Evolutionary conservation across 2,329 filamentous ascomycete species (phyloP), one percentile per base, ranked within the genome.

Genomic region (Pseudogymnoascus sp.): DNA sequence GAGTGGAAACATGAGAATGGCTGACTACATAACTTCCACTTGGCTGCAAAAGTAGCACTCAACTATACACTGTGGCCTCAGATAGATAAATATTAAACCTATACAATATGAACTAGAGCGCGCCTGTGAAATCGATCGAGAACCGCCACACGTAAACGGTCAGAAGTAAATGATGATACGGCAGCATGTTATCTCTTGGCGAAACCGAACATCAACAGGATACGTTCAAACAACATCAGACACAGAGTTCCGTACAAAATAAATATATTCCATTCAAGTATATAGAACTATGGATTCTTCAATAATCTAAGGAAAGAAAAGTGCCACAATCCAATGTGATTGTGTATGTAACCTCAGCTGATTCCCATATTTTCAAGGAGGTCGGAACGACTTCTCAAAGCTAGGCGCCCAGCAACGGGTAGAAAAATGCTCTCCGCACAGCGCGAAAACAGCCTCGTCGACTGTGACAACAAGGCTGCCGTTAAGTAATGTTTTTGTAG

Each of bases 331-430:
- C n/a, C 49, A 35, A 55, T 22, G 49, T 22, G 49, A 55, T 55
- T 55, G 49, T 55, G 49, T 55, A 77, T 84, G 84, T 88, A 79
- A 85, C 85, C 85, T 79, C 84, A 81, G 83, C 85, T 88, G 85
- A 88, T 88, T 88, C 85, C 85, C 80, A 82, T 79, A 76, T 80
- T 81, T 77, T 87, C 84, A 80, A 75, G 75, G 80, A 78, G 76
- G 79, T 82, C 82, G 75, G 75, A 83, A 86, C 77, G 82, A 83
- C 79, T 78, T 77, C 81, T 86, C 84, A 82, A 85, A 81, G 77
- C 77, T 82, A 81, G 85, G 85, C 83, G 85, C 85, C 85, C 85
- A 88, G 85, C 84, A 79, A 87, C 82, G 84, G 84, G 84, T 82
- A 60, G 4, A 12, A 74, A 70, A 69, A 77, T 79, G 77, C 67